Conservation (phyloP, 371 early-diverging fungal genomes). For the Capillidium rhysosporum region DNA sequence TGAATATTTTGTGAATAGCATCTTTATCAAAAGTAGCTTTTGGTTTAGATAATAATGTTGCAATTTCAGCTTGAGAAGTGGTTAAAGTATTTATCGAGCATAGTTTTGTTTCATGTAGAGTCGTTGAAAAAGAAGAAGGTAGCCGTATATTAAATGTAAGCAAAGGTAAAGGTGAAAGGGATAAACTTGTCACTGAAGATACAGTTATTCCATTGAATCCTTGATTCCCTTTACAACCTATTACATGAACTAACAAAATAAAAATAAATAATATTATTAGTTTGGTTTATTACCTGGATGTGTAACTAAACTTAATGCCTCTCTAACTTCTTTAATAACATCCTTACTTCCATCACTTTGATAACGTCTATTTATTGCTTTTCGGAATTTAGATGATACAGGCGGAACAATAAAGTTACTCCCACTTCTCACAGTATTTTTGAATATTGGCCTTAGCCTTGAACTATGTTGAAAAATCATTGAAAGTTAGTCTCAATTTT, state of each 20-base stretch:
- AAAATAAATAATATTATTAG: neutral
- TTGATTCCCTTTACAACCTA: neutral
- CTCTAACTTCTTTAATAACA: neutral
- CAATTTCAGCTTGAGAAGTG: neutral
- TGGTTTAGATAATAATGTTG: neutral
- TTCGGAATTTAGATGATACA: neutral
- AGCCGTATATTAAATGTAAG: neutral
- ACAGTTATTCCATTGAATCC: constrained; percentile 1
- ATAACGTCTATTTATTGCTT: neutral
- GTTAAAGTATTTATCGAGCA: neutral
- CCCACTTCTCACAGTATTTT: neutral
- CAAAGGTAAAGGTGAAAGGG: neutral
- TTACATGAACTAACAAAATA: neutral
- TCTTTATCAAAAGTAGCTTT: neutral
- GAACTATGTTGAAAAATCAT: neutral
- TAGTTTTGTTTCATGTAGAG: neutral
- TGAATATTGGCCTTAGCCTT: neutral
- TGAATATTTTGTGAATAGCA: neutral
- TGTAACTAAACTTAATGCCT: neutral
- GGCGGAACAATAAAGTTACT: neutral
- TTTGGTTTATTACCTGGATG: neutral
- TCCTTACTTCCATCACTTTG: neutral
- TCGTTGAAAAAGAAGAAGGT: neutral
- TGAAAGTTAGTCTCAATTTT: neutral
- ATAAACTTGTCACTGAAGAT: neutral